Conservation (phyloP, 1,284 basidiomycete genomes). For the Fomitopsis pinicola region DNA sequence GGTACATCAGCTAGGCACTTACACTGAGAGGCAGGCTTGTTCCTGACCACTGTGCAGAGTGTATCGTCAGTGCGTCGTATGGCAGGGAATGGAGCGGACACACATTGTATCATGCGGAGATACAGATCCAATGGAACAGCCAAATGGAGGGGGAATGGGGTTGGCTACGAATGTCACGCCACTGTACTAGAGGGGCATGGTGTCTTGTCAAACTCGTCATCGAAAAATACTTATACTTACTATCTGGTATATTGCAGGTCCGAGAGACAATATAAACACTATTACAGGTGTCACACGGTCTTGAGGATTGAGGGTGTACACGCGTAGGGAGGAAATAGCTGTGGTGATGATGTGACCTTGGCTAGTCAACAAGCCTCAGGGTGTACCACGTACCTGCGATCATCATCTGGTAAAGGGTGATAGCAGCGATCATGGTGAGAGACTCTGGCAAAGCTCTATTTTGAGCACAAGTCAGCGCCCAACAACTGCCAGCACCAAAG, state of each 20-base stretch:
- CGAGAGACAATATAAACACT: not conserved
- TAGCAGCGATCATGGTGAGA: not conserved
- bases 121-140: not conserved
- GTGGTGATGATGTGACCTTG: too few species aligned
- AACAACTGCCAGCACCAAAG: too few species aligned
- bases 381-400: not conserved
- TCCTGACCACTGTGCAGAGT: not conserved
- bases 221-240: not conserved
- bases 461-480: too few species aligned
- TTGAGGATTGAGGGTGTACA: not conserved
- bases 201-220: too few species aligned
- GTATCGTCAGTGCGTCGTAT: too few species aligned
- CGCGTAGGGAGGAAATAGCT: not conserved
- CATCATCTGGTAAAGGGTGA: not conserved
- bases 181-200: not conserved
- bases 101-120: not conserved
- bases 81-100: not conserved
- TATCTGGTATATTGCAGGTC: not conserved
- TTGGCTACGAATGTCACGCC: not conserved
- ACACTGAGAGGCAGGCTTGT: not conserved
- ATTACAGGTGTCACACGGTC: not conserved
- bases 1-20: too few species aligned
- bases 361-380: not conserved
- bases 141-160: not conserved
- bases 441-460: not conserved